Conservation (phyloP, 306 rosid species). For the Elaeagnus macrophylla region DNA sequence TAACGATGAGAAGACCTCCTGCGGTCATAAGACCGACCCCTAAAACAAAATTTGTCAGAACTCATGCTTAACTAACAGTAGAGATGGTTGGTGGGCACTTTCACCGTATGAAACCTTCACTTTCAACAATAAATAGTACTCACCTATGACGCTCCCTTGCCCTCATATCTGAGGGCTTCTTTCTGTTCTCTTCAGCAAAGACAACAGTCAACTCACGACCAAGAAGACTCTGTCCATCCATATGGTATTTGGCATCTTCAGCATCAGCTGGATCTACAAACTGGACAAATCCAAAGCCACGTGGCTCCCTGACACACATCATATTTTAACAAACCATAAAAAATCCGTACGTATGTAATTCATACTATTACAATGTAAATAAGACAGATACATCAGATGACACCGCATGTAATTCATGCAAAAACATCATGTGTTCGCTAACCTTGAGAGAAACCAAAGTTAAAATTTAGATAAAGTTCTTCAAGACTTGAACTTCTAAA, state of each 20-base stretch:
- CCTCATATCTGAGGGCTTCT: slow-evolving; percentile 80
- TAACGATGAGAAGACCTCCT: slow-evolving; percentile 28
- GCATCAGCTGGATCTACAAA: slow-evolving; percentile 68
- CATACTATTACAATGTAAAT: too few relatives aligned
- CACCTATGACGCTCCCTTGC: slow-evolving; percentile 49
- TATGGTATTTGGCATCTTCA: slow-evolving; percentile 66
- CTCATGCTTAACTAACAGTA: background rate
- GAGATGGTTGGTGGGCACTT: background rate
- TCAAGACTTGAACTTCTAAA: slow-evolving; percentile 66
- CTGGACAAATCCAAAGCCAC: slow-evolving; percentile 77
- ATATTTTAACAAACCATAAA: too few relatives aligned
- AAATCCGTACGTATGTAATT: too few relatives aligned
- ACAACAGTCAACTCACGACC: slow-evolving; percentile 74
- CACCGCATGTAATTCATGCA: slow-evolving; percentile 28
- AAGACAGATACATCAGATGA: slow-evolving; percentile 17
- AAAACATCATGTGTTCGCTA: slow-evolving; percentile 57
- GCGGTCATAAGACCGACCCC: slow-evolving; percentile 33
- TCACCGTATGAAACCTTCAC: background rate
- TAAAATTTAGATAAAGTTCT: slow-evolving; percentile 62
- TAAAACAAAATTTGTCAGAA: background rate
- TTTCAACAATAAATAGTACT: slow-evolving; percentile 15
- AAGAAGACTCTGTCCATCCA: slow-evolving; percentile 69
- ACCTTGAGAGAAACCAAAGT: slow-evolving; percentile 58
- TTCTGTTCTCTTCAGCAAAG: slow-evolving; percentile 72
- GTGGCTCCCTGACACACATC: slow-evolving; percentile 52